Evolutionary conservation across 2,329 filamentous ascomycete species (phyloP), one percentile per base, ranked within the genome.

Genomic region (Cercospora brassicicola): DNA sequence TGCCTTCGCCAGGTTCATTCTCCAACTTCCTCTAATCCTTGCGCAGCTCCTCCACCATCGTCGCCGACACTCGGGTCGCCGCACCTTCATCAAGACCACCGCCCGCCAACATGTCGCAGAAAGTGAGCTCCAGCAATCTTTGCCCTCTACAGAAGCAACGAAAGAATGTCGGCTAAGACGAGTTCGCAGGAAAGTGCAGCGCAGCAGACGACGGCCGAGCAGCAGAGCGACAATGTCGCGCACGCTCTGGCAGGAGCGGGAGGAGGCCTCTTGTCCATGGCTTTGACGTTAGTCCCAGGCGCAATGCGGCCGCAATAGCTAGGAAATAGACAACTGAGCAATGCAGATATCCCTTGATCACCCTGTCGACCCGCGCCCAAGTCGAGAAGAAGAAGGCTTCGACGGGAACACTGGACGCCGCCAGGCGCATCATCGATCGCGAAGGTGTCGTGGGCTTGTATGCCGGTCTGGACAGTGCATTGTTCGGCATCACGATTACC

Each of bases 401-500:
- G 74, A 92, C 92, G 30, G 90, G 91, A 68, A 95, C 95, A 76
- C 85, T 93, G 75, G 88, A 92, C 73, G 93, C 95, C 33, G 89
- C 95, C 69, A 89, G 89, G 75, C 89, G 89, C 76, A 98, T 99
- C 78, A 87, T 99, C 71, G 91, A 94, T 74, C 91, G 95, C 74
- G 95, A 99, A 82, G 95, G 95, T 75, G 83, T 97, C 66, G 84
- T 88, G 2, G 95, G 95, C 33, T 88, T 99, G 39, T 99, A 98
- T 79, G 90, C 95, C 6, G 95, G 95, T 51, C 88, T 99, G 68
- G 93, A 96, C 80, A 96, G 92, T 70, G 95, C 95, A 62, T 86
- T 99, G 56, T 97, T 99, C 81, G 95, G 95, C 79, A 98, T 99
- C 84, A 95, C 91, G 81, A 90, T 99, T 74, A 99, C 95, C 76